Evolutionary conservation across 768 basidiomycete species (phyloP).

Genomic region (Daedalea quercina): DNA sequence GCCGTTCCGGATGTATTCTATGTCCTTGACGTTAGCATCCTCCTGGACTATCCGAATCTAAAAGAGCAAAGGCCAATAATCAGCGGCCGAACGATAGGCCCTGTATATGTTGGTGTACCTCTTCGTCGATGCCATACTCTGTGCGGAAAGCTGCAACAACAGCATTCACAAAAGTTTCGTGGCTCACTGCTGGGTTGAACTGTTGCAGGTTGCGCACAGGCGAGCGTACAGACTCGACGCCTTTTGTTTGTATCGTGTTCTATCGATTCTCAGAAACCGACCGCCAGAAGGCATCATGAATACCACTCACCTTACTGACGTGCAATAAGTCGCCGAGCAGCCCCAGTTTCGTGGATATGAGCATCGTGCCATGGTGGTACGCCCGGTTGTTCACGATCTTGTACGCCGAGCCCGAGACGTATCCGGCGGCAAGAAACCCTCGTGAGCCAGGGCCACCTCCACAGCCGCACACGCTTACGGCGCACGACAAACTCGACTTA

Average conservation of each 20-base stretch:
- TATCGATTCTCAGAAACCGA: constrained; percentile 21
- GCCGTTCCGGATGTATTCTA: constrained; percentile 60
- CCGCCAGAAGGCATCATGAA: neutral
- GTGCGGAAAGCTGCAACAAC: constrained; percentile 62
- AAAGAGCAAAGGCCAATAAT: too few relatives aligned
- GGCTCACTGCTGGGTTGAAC: constrained; percentile 43
- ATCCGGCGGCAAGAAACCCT: constrained; percentile 10
- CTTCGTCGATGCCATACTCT: constrained; percentile 40
- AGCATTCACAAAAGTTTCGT: constrained; percentile 65
- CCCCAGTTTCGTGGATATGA: constrained; percentile 74
- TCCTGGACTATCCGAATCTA: constrained; percentile 33
- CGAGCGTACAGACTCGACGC: constrained; percentile 87
- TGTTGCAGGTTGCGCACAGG: constrained; percentile 81
- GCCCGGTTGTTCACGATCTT: constrained; percentile 87
- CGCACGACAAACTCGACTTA: constrained; percentile 39
- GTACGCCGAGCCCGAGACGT: constrained; percentile 98
- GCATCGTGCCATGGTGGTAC: constrained; percentile 99
- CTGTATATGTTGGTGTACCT: constrained; percentile 15
- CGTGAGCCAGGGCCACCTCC: neutral
- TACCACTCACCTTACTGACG: constrained; percentile 47
- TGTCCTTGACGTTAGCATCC: constrained; percentile 33
- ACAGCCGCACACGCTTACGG: neutral
- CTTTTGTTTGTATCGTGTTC: constrained; percentile 78
- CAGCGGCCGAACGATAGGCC: too few relatives aligned
- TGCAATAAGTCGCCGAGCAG: constrained; percentile 68